These are phyloP conservation scores for Fusarium pseudograminearum DNA, from an alignment of 2,329 filamentous ascomycete species.

Conservation along the genomic window DNA sequence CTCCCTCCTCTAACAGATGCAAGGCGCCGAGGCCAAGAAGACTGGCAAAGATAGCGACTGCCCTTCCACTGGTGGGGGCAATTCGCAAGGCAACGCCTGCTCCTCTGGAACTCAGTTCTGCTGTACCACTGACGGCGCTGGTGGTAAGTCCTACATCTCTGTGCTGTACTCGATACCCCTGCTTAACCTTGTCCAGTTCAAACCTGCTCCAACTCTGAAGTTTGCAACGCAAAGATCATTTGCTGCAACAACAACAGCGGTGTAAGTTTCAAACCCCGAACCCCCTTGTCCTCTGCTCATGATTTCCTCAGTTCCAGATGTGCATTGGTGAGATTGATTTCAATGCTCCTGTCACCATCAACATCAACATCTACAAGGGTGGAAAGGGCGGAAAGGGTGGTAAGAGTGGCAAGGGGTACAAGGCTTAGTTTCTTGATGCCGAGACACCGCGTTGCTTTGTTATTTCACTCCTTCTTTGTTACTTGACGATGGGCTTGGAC, in stretches of 20 bases:
- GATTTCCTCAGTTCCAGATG: constrained; percentile 36
- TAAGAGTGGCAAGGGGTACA: not conserved
- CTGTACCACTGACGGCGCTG: constrained; percentile 29
- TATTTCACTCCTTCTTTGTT: not conserved
- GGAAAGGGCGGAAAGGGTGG: constrained; percentile 5
- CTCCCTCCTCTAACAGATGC: not conserved
- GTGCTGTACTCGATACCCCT: not conserved
- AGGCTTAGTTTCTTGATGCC: not conserved
- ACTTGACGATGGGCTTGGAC: not conserved
- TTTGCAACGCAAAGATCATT: constrained; percentile 35
- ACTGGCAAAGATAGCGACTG: not conserved
- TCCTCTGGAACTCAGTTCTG: constrained; percentile 34
- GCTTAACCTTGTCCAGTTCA: constrained; percentile 7
- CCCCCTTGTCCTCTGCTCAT: not conserved
- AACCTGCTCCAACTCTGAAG: constrained; percentile 31
- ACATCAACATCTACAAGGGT: constrained; percentile 27
- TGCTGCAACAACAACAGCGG: constrained; percentile 47
- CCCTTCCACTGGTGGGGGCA: not conserved
- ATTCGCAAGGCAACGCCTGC: not conserved
- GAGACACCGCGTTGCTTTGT: not conserved
- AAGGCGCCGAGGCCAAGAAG: not conserved
- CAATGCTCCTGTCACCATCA: constrained; percentile 42
- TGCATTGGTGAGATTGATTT: constrained; percentile 43
- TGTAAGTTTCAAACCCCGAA: not conserved
- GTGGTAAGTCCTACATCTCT: constrained; percentile 12